phyloP scores from a whole-genome alignment of 1,284 basidiomycete species.

The Flammula alnicola region DNA sequence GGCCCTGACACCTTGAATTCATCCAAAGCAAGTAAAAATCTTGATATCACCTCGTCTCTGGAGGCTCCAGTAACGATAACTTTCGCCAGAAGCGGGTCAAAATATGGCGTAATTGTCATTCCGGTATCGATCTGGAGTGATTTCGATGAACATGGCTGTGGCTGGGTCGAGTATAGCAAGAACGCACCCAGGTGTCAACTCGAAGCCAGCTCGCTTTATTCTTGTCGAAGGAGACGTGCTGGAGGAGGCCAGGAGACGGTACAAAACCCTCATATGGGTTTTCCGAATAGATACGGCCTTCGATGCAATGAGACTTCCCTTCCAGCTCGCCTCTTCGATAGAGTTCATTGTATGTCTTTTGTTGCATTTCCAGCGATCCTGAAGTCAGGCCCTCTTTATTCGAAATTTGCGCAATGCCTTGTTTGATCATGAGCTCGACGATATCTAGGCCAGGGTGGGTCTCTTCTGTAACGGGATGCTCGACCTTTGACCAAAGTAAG shows the following conservation, averaged over 20 bases:
- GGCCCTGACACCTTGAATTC: slow-evolving; percentile 45
- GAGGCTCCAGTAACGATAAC: slow-evolving; percentile 50
- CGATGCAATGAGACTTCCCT: slow-evolving; percentile 52
- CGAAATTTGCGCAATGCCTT: slow-evolving; percentile 46
- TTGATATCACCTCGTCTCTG: slow-evolving; percentile 45
- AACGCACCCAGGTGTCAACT: slow-evolving; percentile 57
- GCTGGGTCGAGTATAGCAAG: no score
- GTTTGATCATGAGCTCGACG: slow-evolving; percentile 67
- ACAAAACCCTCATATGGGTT: slow-evolving; percentile 62
- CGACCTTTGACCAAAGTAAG: slow-evolving; percentile 47
- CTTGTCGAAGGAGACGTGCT: slow-evolving; percentile 51
- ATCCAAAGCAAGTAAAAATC: slow-evolving; percentile 42
- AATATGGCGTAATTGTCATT: slow-evolving; percentile 55
- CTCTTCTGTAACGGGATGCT: slow-evolving; percentile 72
- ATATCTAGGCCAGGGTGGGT: slow-evolving; percentile 64
- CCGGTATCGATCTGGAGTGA: slow-evolving; percentile 52
- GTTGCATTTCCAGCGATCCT: slow-evolving; percentile 35
- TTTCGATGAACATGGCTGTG: no score
- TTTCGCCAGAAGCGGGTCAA: slow-evolving; percentile 64
- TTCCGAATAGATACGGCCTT: slow-evolving; percentile 71
- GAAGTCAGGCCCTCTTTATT: slow-evolving; percentile 15
- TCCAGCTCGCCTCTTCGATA: slow-evolving; percentile 9
- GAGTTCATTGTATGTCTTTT: slow-evolving; percentile 35
- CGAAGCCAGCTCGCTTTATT: slow-evolving; percentile 50
- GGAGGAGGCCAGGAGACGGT: slow-evolving; percentile 67